Evolutionary conservation across 306 rosid species (phyloP), one percentile per base, ranked within the genome.

Genomic region (Prunus fruticosa): DNA sequence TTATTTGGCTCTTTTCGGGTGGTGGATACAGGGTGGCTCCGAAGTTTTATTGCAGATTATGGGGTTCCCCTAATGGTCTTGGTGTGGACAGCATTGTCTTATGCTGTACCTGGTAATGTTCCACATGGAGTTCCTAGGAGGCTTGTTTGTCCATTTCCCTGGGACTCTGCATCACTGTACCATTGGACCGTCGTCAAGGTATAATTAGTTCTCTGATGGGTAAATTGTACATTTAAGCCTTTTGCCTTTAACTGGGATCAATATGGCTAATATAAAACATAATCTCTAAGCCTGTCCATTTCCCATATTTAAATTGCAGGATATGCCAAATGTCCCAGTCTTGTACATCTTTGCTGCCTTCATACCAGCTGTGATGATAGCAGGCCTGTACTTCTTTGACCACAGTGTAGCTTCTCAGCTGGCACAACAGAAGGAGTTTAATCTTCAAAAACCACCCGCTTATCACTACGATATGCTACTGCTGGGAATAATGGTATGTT

Each of bases 391-490:
- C 86, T 92, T 92, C 82, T 94, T 94, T 23, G 98, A 94, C 70
- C 98, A 90, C 58, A 84, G 89, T 53, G 98, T 94, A 60, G 98
- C 96, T 72, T 86, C 97, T 47, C 97, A 90, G 75, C 0, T 94
- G 85, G 93, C 97, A 23, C 98, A 94, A 65, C 96, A 87, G 85
- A 84, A 92, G 82, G 97, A 94, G 82, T 94, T 94, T 84, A 94
- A 94, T 83, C 95, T 94, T 25, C 88, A 79, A 76, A 94, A 92
- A 38, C 96, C 98, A 74, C 83, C 98, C 80, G 86, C 98, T 18
- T 94, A 87, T 71, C 97, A 94, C 83, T 94, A 90, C 67, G 98
- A 94, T 77, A 62, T 94, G 41, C 28, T 92, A 74, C 78, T 94
- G 70, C 89, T 92, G 11, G 98, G 95, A 76, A 75, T 92, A 67